Evolutionary conservation across 768 basidiomycete genomes (phyloP).

Genomic region (Lyophyllum decastes): DNA sequence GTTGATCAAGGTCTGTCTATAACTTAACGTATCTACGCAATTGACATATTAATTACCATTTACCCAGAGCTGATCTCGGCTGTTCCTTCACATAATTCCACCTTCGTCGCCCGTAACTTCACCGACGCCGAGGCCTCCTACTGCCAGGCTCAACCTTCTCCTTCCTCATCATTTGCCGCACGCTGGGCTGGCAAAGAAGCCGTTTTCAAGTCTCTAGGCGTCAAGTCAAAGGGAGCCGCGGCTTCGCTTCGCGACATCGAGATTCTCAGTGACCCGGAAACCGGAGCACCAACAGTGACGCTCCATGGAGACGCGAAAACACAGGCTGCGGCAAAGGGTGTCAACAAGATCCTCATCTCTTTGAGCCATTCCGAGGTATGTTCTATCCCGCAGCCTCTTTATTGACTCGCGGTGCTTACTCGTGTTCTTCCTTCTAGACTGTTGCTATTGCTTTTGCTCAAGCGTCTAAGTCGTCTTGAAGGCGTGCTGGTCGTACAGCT

Average conservation of each 20-base stretch:
- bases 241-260: slow-evolving; percentile 98
- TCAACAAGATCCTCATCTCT: slow-evolving; percentile 78
- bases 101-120: slow-evolving; percentile 91
- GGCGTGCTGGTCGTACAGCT: slow-evolving; percentile 1
- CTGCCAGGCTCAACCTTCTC: slow-evolving; percentile 84
- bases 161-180: slow-evolving; percentile 89
- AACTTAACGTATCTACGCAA: background rate
- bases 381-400: background rate
- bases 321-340: slow-evolving; percentile 71
- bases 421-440: slow-evolving; percentile 45
- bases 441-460: slow-evolving; percentile 89
- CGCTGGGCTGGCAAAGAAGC: slow-evolving; percentile 99
- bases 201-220: slow-evolving; percentile 92
- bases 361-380: slow-evolving; percentile 91
- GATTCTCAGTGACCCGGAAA: slow-evolving; percentile 70
- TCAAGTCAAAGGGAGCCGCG: slow-evolving; percentile 87
- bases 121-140: slow-evolving; percentile 86
- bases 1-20: slow-evolving; percentile 78
- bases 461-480: slow-evolving; percentile 46
- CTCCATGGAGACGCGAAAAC: slow-evolving; percentile 80
- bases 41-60: slow-evolving; percentile 1
- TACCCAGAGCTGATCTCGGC: slow-evolving; percentile 82
- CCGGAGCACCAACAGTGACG: slow-evolving; percentile 77
- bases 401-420: slow-evolving; percentile 1
- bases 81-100: slow-evolving; percentile 86